These are phyloP conservation scores for Xylariaceae sp. DNA, from an alignment of 2,329 filamentous ascomycete species.

Conservation along the genomic window DNA sequence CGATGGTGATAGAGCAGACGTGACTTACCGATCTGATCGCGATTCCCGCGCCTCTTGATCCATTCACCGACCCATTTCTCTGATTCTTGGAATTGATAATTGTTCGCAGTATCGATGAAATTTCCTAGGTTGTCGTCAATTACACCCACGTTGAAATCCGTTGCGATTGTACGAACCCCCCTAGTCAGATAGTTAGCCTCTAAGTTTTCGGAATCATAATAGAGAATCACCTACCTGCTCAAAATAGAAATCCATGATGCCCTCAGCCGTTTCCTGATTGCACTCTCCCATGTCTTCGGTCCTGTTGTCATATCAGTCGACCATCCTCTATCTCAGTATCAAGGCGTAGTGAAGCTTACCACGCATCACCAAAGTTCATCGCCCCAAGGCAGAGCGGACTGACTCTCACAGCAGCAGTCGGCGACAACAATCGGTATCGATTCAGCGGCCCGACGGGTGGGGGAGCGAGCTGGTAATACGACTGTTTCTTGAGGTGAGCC, in stretches of 20 bases:
- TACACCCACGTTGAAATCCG: too few species aligned
- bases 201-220: not conserved
- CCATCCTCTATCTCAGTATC: too few species aligned
- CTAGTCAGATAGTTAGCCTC: not conserved
- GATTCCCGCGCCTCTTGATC: constrained; percentile 58
- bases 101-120: constrained; percentile 69
- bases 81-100: constrained; percentile 60
- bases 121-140: constrained; percentile 53
- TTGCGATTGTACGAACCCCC: constrained; percentile 26
- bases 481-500: not conserved
- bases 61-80: constrained; percentile 67
- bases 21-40: constrained; percentile 58
- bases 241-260: not conserved
- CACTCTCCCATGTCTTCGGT: not conserved
- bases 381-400: not conserved
- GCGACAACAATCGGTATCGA: not conserved
- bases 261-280: not conserved
- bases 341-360: not conserved
- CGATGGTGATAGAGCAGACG: too few species aligned
- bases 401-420: not conserved
- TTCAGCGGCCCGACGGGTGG: not conserved
- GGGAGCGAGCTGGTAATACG: not conserved
- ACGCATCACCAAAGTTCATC: not conserved
- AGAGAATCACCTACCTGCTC: not conserved
- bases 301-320: too few species aligned